These are phyloP conservation scores for Komagataea norvegica DNA, from an alignment of 1,139 yeast species.

Conservation along the genomic window DNA sequence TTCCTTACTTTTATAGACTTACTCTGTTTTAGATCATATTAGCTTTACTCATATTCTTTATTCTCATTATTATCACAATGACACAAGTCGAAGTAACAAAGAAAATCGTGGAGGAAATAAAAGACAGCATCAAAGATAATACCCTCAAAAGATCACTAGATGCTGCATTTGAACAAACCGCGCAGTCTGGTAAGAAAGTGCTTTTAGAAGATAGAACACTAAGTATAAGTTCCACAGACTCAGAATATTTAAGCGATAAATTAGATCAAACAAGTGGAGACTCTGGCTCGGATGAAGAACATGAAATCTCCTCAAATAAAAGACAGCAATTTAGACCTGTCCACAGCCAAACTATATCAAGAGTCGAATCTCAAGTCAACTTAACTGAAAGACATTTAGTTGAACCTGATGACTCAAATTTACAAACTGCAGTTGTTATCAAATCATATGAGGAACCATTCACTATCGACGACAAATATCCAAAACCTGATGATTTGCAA, in stretches of 20 bases:
- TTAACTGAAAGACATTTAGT: slow-evolving; percentile 16
- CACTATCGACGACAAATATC: slow-evolving; percentile 17
- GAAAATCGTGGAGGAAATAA: too few species aligned
- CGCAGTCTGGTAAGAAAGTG: not conserved
- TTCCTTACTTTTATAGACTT: too few species aligned
- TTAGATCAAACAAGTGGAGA: slow-evolving; percentile 8
- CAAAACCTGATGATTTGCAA: slow-evolving; percentile 24
- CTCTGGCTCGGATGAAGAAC: slow-evolving; percentile 9
- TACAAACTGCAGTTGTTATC: slow-evolving; percentile 28
- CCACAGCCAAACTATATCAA: slow-evolving; percentile 1
- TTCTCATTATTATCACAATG: too few species aligned
- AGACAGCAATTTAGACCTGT: slow-evolving; percentile 1
- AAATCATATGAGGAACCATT: slow-evolving; percentile 29
- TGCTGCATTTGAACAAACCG: slow-evolving; percentile 1
- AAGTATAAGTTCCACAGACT: slow-evolving; percentile 21
- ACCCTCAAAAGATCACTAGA: slow-evolving; percentile 18
- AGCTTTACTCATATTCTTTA: too few species aligned
- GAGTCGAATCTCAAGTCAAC: slow-evolving; percentile 12
- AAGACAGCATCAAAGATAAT: slow-evolving; percentile 1
- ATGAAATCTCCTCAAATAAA: slow-evolving; percentile 1
- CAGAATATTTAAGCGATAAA: slow-evolving; percentile 18
- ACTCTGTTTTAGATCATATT: too few species aligned
- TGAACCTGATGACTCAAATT: slow-evolving; percentile 13
- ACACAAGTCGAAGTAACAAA: too few species aligned
- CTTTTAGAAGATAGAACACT: slow-evolving; percentile 18